Evolutionary conservation across 2,329 filamentous ascomycete genomes (phyloP).

Genomic region (Pseudogymnoascus destructans): DNA sequence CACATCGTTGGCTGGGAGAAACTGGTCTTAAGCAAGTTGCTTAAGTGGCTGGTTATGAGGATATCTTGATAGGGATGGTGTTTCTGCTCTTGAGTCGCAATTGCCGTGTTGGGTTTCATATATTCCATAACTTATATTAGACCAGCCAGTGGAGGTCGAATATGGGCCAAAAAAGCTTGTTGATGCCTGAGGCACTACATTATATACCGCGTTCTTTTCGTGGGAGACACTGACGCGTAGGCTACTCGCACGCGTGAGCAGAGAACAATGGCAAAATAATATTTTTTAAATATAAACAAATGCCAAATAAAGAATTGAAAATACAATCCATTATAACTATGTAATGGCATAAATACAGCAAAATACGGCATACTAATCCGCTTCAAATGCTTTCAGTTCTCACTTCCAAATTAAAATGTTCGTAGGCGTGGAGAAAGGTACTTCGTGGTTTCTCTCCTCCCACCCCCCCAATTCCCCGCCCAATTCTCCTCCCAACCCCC

Average conservation of each 20-base stretch:
- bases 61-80: neutral
- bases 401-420: neutral
- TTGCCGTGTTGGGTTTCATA: conserved; percentile 4
- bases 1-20: conserved; percentile 2
- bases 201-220: neutral
- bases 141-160: neutral
- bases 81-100: conserved; percentile 1
- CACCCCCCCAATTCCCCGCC: neutral
- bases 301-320: neutral
- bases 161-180: neutral
- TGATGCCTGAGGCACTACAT: neutral
- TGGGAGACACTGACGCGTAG: neutral
- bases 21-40: neutral
- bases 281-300: neutral
- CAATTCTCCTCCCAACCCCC: neutral
- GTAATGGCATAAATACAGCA: neutral
- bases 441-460: neutral
- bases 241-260: neutral
- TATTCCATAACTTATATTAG: neutral
- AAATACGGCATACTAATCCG: neutral
- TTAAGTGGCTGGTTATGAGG: conserved; percentile 3
- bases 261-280: neutral
- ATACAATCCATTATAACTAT: neutral
- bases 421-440: neutral
- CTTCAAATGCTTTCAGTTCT: neutral